Evolutionary conservation across 2,329 filamentous ascomycete genomes (phyloP), one percentile per base, ranked within the genome.

Genomic region (Trichoderma sp.): DNA sequence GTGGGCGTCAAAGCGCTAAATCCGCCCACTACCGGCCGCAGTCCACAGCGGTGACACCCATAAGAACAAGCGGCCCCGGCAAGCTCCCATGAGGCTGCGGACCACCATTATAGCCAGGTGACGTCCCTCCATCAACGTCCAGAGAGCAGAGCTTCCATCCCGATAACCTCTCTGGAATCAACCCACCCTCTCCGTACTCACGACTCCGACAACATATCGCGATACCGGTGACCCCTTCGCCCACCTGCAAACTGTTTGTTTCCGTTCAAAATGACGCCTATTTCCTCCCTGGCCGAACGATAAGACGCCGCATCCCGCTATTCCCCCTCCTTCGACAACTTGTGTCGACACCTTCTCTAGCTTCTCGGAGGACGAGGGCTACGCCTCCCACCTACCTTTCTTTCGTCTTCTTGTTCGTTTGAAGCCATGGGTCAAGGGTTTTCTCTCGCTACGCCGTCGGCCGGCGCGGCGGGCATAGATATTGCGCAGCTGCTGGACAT

Each of bases 401-500:
- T 69, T n/a, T 41, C 16, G 7, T 11, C 4, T 4, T 77, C 71
- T 35, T 24, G n/a, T 63, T 33, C 29, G 6, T 18, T 63, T 14
- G 60, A 21, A 63, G 78, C 79, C 78, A 99, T 99, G 97, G 97
- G 97, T 78, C 97, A 99, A 89, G 95, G 95, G 78, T 98, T 98
- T 86, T 98, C 96, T 77, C 91, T 97, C 80, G 94, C 95, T 72
- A 95, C 95, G 82, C 93, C 97, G 78, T 97, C 95, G 73, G 94
- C 95, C 77, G 97, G 95, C 83, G 94, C 95, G 73, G 95, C 95
- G 75, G 95, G 95, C 80, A 98, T 99, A 83, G 96, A 99, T 84
- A 91, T 97, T 33, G 93, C 95, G 53, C 96, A 99, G 87, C 91
- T 99, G 59, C 91, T 94, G 60, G 97, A 98, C 82, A 87, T 98